These are phyloP conservation scores for Millerago galiae DNA, from an alignment of 805 yeast genomes.

Conservation along the genomic window DNA sequence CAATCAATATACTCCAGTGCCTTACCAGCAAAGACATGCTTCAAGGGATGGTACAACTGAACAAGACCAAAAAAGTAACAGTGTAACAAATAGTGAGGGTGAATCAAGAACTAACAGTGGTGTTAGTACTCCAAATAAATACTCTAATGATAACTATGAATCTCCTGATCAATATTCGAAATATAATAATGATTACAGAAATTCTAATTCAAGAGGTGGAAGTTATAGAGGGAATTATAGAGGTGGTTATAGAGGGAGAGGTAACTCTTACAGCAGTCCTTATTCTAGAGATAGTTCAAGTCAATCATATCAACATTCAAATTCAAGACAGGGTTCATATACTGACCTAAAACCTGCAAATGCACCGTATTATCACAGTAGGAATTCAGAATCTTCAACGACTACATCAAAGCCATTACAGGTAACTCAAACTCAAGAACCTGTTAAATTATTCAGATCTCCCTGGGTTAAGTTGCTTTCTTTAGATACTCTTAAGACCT, in stretches of 20 bases:
- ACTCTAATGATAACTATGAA: background rate
- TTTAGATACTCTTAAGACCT: conserved; percentile 2
- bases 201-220: background rate
- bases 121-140: background rate
- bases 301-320: background rate
- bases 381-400: background rate
- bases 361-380: background rate
- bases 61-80: background rate
- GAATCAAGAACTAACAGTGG: background rate
- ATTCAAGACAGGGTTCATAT: background rate
- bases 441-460: conserved; percentile 4
- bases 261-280: conserved; percentile 1
- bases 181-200: conserved; percentile 1
- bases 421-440: background rate
- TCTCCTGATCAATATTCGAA: background rate
- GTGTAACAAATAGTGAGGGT: too few relatives aligned
- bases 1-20: background rate
- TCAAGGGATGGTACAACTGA: background rate
- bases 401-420: background rate
- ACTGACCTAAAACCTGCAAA: background rate
- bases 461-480: conserved; percentile 13
- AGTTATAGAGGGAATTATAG: conserved; percentile 3
- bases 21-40: background rate
- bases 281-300: conserved; percentile 1
- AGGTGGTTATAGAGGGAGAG: conserved; percentile 5